Evolutionary conservation across 2,329 filamentous ascomycete species (phyloP).

Genomic region (Colletotrichum abscissum): DNA sequence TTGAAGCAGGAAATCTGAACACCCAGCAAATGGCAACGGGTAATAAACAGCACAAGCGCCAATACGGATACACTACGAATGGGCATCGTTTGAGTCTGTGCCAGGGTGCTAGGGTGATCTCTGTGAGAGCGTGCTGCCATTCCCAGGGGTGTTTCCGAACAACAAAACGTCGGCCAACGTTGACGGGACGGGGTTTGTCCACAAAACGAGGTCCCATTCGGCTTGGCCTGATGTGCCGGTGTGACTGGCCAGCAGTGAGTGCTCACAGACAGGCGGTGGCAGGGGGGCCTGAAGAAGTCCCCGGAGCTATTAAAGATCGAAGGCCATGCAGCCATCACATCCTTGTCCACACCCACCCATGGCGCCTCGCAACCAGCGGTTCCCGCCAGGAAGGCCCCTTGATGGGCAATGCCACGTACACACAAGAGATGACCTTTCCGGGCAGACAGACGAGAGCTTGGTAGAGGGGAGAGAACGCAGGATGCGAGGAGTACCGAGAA

Average conservation of each 20-base stretch:
- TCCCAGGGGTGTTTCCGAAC: slow-evolving; percentile 33
- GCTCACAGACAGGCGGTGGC: slow-evolving; percentile 34
- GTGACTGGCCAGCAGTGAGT: slow-evolving; percentile 25
- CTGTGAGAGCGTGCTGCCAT: slow-evolving; percentile 21
- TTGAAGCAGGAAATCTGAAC: slow-evolving; percentile 14
- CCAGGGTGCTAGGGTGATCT: slow-evolving; percentile 22
- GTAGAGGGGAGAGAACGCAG: neutral
- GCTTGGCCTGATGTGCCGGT: slow-evolving; percentile 34
- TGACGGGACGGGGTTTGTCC: slow-evolving; percentile 31
- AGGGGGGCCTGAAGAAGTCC: slow-evolving; percentile 38
- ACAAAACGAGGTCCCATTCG: slow-evolving; percentile 33
- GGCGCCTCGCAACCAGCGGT: slow-evolving; percentile 34
- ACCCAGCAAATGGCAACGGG: neutral
- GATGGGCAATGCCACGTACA: slow-evolving; percentile 36
- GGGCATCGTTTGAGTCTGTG: slow-evolving; percentile 17
- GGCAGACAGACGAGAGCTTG: neutral
- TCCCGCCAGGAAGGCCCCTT: slow-evolving; percentile 35
- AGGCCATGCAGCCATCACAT: slow-evolving; percentile 36
- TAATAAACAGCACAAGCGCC: slow-evolving; percentile 2
- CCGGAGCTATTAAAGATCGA: slow-evolving; percentile 38
- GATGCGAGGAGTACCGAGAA: slow-evolving; percentile 2
- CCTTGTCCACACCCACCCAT: slow-evolving; percentile 33
- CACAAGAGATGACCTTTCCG: slow-evolving; percentile 29
- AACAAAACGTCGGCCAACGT: slow-evolving; percentile 31
- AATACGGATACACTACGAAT: neutral